Base-by-base conservation (phyloP, 371 early-diverging fungal genomes). In the Thermomucor indicae-seudaticae region DNA sequence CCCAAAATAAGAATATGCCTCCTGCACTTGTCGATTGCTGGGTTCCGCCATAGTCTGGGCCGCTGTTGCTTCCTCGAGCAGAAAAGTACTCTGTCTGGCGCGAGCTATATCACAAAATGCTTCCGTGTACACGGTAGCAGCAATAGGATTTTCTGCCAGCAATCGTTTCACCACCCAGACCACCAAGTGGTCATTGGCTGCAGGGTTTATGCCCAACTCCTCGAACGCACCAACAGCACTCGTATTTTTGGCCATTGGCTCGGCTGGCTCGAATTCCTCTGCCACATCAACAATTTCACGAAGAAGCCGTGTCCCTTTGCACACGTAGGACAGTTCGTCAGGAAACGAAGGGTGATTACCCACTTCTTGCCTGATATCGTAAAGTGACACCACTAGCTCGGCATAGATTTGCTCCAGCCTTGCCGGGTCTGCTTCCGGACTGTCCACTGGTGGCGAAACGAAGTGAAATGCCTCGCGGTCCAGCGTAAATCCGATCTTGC, bases 1-100 rank as follows among this genome's bases (percentile, higher is more conserved):
- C 6, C 70, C 78, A 59, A 81, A 84, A 46, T 73, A 64, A 14
- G 53, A 51, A 49, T 80, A 83, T 1, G 85, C 85, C 16, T 67
- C 64, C 5, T 60, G 62, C 24, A 83, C 55, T 27, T 81, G 81
- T 4, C 60, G 55, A 2, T 58, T 55, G 2, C 68, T 67, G 20
- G 76, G 60, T 6, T 72, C 57, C 1, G 81, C 81, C 25, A 67
- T 58, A 3, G 76, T 75, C 1, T 64, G 67, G 47, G 77, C 75
- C 31, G 63, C 62, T 4, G 69, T 76, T 20, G 81, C 61, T 37
- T 76, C 65, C 0, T 69, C 48, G 8, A 63, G 58, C 19, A 85
- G 45, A 3, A 34, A 23, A 6, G 67, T 74, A 29, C 72, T 73
- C 1, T 57, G 56, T 4, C 66, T 62, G 11, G 31, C 51, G 6